A percentile compares a stretch with the other conserved stretches of the same genome.
phyloP scores from a whole-genome alignment of 768 basidiomycete species.

The Mycena maculata region DNA sequence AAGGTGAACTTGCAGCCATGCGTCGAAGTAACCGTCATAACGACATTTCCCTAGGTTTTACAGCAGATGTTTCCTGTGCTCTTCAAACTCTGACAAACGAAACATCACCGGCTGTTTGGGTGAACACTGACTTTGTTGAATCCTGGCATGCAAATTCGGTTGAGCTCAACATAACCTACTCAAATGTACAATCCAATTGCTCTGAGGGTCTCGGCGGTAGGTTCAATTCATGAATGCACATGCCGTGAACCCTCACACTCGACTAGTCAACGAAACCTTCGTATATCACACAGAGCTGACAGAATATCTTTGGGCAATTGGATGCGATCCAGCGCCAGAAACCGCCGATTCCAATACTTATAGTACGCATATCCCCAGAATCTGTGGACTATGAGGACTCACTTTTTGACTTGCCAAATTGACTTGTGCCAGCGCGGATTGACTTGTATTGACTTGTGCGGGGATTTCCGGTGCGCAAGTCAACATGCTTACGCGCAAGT shows the following conservation, averaged over 20 bases:
- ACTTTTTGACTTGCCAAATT: too few relatives aligned
- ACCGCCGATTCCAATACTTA: conserved; percentile 20
- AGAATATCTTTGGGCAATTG: conserved; percentile 17
- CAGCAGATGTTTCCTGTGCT: conserved; percentile 10
- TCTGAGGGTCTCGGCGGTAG: too few relatives aligned
- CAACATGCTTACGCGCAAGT: too few relatives aligned
- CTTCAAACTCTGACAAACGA: neutral
- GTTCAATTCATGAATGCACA: neutral
- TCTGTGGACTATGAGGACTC: too few relatives aligned
- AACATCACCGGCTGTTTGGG: neutral
- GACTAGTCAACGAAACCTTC: conserved; percentile 18
- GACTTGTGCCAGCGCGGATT: too few relatives aligned
- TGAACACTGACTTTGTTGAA: neutral
- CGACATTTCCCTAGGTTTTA: neutral
- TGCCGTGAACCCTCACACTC: neutral
- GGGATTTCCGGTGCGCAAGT: too few relatives aligned
- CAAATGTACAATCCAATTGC: too few relatives aligned
- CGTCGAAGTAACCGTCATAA: neutral
- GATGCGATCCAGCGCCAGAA: conserved; percentile 10
- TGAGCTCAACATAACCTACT: too few relatives aligned
- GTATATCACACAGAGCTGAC: neutral
- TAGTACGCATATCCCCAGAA: neutral
- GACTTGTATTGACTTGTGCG: too few relatives aligned
- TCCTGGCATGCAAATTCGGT: neutral
- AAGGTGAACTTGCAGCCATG: neutral